Percentiles rank a stretch among this genome's conserved stretches.
phyloP scores from a whole-genome alignment of 1,284 basidiomycete species.

The Filobasidium uniguttulatum region DNA sequence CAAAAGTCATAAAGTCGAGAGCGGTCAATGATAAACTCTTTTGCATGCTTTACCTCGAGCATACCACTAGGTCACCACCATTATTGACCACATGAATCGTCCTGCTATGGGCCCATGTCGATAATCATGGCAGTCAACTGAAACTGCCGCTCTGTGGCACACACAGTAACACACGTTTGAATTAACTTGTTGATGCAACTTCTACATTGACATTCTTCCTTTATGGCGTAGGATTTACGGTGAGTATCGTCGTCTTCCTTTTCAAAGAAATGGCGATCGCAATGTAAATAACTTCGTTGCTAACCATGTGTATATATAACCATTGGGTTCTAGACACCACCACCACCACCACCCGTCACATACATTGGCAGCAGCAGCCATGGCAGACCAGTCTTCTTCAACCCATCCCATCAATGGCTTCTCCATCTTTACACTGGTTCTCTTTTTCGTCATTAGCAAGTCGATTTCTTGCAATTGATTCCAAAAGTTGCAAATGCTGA shows the following conservation, averaged over 20 bases:
- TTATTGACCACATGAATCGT: too few relatives aligned
- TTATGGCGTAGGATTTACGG: not conserved
- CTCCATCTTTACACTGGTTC: slow-evolving; percentile 50
- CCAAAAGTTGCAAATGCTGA: not conserved
- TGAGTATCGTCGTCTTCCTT: not conserved
- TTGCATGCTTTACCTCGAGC: too few relatives aligned
- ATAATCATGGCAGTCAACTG: too few relatives aligned
- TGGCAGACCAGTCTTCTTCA: not conserved
- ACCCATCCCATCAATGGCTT: slow-evolving; percentile 12
- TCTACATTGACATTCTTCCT: not conserved
- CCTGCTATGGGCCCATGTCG: too few relatives aligned
- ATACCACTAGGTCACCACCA: too few relatives aligned
- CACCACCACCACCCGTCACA: not conserved
- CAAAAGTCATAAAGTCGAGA: too few relatives aligned
- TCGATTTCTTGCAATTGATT: slow-evolving; percentile 10
- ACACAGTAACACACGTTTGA: not conserved
- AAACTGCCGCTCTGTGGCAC: too few relatives aligned
- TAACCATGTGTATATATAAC: too few relatives aligned
- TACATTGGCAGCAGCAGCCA: not conserved
- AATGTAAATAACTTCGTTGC: not conserved
- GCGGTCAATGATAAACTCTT: too few relatives aligned
- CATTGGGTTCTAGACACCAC: not conserved
- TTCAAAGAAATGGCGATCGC: too few relatives aligned
- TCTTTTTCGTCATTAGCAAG: slow-evolving; percentile 62
- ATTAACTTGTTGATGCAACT: not conserved